phyloP scores from a whole-genome alignment of 192 early-diverging fungal species.

The Coemansia sp. region DNA sequence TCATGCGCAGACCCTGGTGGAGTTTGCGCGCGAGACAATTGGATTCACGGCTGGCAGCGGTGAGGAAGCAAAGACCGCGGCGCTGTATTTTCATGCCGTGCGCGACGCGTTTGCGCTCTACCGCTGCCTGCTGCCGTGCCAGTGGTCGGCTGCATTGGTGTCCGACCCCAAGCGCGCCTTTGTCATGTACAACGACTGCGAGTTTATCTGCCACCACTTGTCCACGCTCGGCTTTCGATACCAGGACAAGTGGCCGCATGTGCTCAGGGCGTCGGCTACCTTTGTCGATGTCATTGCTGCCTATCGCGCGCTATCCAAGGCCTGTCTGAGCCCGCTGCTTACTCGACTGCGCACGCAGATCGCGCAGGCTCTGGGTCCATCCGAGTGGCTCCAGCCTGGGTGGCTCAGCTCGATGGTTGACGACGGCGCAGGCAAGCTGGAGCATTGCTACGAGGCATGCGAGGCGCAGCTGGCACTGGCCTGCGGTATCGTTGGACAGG shows the following conservation, averaged over 20 bases:
- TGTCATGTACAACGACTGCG: conserved; percentile 52
- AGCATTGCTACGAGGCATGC: conserved; percentile 2
- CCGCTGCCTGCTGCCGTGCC: conserved; percentile 32
- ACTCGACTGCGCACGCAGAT: conserved; percentile 14
- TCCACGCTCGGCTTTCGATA: conserved; percentile 31
- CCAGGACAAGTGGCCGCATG: conserved; percentile 29
- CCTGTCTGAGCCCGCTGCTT: conserved; percentile 26
- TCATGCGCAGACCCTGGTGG: conserved; percentile 46
- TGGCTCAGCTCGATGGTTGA: conserved; percentile 13
- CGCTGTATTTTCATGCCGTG: conserved; percentile 41
- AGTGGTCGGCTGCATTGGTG: conserved; percentile 16
- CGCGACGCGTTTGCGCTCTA: conserved; percentile 51
- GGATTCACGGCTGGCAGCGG: conserved; percentile 15
- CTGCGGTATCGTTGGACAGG: conserved; percentile 20
- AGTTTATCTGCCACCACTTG: conserved; percentile 46
- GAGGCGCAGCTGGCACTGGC: conserved; percentile 30
- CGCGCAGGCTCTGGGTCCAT: conserved; percentile 17
- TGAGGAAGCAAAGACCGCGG: conserved; percentile 6
- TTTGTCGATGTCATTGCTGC: conserved; percentile 45
- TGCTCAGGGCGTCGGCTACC: conserved; percentile 28
- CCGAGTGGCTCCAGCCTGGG: conserved; percentile 5
- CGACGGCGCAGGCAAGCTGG: background rate
- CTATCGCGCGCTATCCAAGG: conserved; percentile 33
- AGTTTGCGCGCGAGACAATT: conserved; percentile 51
- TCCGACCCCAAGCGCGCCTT: conserved; percentile 35